A percentile compares a stretch with the other conserved stretches of the same genome.
Conservation (phyloP, 164 flowering plant species). For the Berberis vulgaris region DNA sequence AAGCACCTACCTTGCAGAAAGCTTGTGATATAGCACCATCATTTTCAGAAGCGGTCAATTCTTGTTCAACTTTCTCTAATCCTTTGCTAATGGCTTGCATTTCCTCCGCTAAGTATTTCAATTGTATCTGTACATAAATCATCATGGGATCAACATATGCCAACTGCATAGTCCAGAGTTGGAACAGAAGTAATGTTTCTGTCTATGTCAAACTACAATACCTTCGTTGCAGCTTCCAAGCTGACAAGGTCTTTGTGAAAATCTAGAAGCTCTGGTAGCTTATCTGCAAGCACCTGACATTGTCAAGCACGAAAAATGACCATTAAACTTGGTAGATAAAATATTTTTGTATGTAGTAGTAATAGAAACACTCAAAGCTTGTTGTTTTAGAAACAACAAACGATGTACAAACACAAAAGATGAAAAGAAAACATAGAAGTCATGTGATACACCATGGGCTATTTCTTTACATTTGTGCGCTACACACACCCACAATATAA, state of each 20-base stretch:
- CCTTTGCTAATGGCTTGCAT: conserved; percentile 99
- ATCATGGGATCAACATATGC: conserved; percentile 6
- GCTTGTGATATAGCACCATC: conserved; percentile 78
- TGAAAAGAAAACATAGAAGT: neutral
- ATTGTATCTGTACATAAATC: conserved; percentile 59
- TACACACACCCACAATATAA: no score
- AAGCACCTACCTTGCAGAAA: conserved; percentile 52
- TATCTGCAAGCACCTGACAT: conserved; percentile 80
- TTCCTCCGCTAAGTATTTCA: conserved; percentile 93
- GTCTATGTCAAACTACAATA: conserved; percentile 16
- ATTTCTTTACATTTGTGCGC: no score
- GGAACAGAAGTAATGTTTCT: neutral
- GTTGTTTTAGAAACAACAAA: neutral
- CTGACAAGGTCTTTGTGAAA: conserved; percentile 71
- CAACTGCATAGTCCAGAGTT: neutral
- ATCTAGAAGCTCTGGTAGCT: conserved; percentile 82
- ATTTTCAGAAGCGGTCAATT: conserved; percentile 72
- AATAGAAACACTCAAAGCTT: neutral
- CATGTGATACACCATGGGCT: neutral
- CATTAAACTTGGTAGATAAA: neutral
- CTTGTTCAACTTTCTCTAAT: conserved; percentile 92
- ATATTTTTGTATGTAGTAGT: neutral
- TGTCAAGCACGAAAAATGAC: conserved; percentile 9
- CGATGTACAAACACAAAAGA: neutral
- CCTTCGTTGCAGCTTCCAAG: conserved; percentile 88